phyloP scores from a whole-genome alignment of 495 filamentous ascomycete species.

The Aspergillus leporis region DNA sequence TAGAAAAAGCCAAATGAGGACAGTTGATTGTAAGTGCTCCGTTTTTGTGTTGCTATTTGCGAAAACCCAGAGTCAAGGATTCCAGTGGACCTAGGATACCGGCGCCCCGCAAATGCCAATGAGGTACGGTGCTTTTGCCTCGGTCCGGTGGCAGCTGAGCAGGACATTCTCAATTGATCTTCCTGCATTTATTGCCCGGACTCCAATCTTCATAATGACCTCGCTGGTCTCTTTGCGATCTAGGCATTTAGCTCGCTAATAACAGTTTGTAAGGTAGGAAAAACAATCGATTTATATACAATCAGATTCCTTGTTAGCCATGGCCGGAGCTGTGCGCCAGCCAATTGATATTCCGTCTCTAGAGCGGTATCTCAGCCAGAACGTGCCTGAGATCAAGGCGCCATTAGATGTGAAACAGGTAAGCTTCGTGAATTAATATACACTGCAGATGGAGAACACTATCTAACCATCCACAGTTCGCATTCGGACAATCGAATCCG shows the following conservation, averaged over 20 bases:
- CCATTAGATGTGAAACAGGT: constrained; percentile 91
- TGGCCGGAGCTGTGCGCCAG: constrained; percentile 88
- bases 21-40: too few species aligned
- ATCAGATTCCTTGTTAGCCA: constrained; percentile 31
- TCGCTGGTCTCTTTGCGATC: constrained; percentile 6
- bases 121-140: constrained; percentile 23
- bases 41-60: too few species aligned
- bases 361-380: constrained; percentile 70
- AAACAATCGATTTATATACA: not conserved
- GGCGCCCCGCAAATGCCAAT: constrained; percentile 18
- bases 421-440: constrained; percentile 16
- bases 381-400: constrained; percentile 75
- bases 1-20: too few species aligned
- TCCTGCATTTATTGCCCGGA: constrained; percentile 13
- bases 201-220: constrained; percentile 6
- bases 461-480: constrained; percentile 60
- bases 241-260: not conserved
- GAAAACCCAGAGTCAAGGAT: too few species aligned
- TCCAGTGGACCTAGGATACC: not conserved
- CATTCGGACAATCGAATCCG: constrained; percentile 95
- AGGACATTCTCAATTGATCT: not conserved
- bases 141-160: constrained; percentile 21
- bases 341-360: constrained; percentile 78
- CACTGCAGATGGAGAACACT: not conserved
- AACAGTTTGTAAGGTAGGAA: not conserved